Evolutionary conservation across 148 eudicot species (phyloP).

Genomic region (Bassia scoparia): DNA sequence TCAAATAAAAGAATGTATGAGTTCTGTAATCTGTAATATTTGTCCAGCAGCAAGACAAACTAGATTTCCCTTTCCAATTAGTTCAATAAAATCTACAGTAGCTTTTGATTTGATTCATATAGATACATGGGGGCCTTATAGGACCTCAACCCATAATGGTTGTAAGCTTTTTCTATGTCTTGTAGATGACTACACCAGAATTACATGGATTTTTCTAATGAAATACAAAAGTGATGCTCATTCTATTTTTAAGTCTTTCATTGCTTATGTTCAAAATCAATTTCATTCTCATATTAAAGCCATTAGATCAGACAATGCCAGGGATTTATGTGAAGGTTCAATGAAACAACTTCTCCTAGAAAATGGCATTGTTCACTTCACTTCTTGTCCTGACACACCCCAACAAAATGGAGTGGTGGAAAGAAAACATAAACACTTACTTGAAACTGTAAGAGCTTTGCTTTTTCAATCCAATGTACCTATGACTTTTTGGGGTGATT

Average conservation of each 20-base stretch:
- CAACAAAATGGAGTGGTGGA: background rate
- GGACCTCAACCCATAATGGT: background rate
- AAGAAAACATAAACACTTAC: background rate
- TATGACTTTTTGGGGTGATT: background rate
- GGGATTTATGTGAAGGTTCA: background rate
- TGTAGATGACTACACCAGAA: background rate
- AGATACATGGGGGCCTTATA: background rate
- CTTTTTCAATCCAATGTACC: background rate
- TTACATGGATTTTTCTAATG: background rate
- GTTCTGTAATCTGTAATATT: background rate
- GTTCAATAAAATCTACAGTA: background rate
- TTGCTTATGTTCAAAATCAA: background rate
- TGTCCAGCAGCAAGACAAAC: background rate
- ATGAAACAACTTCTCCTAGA: background rate
- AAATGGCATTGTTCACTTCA: background rate
- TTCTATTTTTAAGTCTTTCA: background rate
- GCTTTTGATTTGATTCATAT: background rate
- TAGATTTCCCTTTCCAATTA: background rate
- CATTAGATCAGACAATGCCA: background rate
- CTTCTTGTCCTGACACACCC: background rate
- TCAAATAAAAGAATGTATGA: no score
- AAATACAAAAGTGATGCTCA: background rate
- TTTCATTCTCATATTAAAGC: background rate
- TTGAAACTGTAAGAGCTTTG: background rate
- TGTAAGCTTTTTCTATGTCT: background rate